phyloP scores from a whole-genome alignment of 2,329 filamentous ascomycete species.

The Pseudogymnoascus sp. region DNA sequence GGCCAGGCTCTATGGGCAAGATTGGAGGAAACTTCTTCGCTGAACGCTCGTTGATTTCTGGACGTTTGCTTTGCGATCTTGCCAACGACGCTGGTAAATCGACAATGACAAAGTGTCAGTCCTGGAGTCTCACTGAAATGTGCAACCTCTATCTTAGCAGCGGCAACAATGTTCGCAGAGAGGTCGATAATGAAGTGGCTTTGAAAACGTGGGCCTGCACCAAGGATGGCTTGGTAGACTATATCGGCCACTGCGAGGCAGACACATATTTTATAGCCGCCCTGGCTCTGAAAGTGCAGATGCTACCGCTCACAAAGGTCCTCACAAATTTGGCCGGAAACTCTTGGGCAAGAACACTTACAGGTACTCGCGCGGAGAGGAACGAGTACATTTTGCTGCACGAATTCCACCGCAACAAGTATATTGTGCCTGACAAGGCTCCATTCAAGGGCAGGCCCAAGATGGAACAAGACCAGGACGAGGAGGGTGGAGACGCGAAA shows the following conservation, averaged over 20 bases:
- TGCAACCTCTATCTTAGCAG: slow-evolving; percentile 73
- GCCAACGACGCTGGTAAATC: slow-evolving; percentile 97
- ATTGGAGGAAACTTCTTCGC: slow-evolving; percentile 85
- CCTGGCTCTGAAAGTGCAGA: slow-evolving; percentile 78
- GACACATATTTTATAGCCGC: slow-evolving; percentile 96
- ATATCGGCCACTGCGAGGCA: slow-evolving; percentile 84
- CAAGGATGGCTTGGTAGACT: slow-evolving; percentile 82
- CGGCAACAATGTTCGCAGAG: slow-evolving; percentile 62
- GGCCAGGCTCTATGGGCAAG: slow-evolving; percentile 81
- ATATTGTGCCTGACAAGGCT: slow-evolving; percentile 94
- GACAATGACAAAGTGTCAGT: slow-evolving; percentile 93
- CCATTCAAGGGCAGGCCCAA: slow-evolving; percentile 68
- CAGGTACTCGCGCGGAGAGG: slow-evolving; percentile 89
- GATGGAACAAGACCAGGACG: slow-evolving; percentile 58
- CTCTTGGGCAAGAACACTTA: slow-evolving; percentile 93
- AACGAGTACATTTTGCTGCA: slow-evolving; percentile 99
- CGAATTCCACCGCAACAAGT: slow-evolving; percentile 93
- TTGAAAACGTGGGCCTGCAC: slow-evolving; percentile 79
- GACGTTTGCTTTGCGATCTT: slow-evolving; percentile 84
- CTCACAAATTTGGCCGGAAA: slow-evolving; percentile 95
- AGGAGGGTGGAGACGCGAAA: slow-evolving; percentile 67
- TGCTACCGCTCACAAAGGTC: slow-evolving; percentile 88
- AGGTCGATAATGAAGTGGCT: slow-evolving; percentile 81
- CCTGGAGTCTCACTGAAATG: slow-evolving; percentile 98
- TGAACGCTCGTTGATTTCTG: slow-evolving; percentile 81